phyloP scores from a whole-genome alignment of 768 basidiomycete genomes.

The Mycena crocata region DNA sequence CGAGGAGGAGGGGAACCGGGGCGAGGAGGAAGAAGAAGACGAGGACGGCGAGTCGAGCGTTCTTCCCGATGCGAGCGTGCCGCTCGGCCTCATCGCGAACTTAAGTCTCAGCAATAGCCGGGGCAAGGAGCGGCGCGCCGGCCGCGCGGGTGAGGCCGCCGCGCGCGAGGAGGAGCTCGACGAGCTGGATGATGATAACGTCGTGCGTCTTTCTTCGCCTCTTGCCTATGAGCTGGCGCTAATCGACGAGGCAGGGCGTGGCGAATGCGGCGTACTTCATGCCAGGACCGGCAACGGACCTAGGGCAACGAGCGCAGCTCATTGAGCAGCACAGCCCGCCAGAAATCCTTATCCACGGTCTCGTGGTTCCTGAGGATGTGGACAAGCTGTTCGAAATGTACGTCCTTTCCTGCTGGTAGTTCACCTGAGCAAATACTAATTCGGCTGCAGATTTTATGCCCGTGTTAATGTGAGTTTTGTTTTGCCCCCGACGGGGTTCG shows the following conservation, averaged over 20 bases:
- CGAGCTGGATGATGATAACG: slow-evolving; percentile 69
- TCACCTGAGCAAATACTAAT: slow-evolving; percentile 16
- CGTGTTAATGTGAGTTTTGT: slow-evolving; percentile 69
- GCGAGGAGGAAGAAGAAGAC: slow-evolving; percentile 48
- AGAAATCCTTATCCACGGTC: slow-evolving; percentile 83
- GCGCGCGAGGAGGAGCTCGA: slow-evolving; percentile 51
- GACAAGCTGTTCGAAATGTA: slow-evolving; percentile 88
- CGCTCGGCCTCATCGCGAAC: slow-evolving; percentile 80
- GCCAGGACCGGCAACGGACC: slow-evolving; percentile 82
- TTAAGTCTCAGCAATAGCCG: slow-evolving; percentile 71
- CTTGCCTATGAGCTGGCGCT: neutral
- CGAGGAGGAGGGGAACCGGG: slow-evolving; percentile 39
- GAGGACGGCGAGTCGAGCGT: slow-evolving; percentile 59
- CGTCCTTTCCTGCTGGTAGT: slow-evolving; percentile 42
- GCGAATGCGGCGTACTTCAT: slow-evolving; percentile 85
- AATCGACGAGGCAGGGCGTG: slow-evolving; percentile 64
- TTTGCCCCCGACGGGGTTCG: neutral
- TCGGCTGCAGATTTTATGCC: slow-evolving; percentile 68
- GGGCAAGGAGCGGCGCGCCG: slow-evolving; percentile 53
- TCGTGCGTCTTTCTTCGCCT: slow-evolving; percentile 54
- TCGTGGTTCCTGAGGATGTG: slow-evolving; percentile 83
- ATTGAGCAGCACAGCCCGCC: slow-evolving; percentile 86
- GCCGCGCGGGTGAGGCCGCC: slow-evolving; percentile 47
- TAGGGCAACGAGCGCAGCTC: slow-evolving; percentile 73
- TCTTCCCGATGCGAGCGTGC: slow-evolving; percentile 78